A percentile compares a stretch with the other conserved stretches of the same genome.
These are phyloP conservation scores for Rutidosis leptorrhynchoides DNA, from an alignment of 129 eudicot species.

Conservation along the genomic window DNA sequence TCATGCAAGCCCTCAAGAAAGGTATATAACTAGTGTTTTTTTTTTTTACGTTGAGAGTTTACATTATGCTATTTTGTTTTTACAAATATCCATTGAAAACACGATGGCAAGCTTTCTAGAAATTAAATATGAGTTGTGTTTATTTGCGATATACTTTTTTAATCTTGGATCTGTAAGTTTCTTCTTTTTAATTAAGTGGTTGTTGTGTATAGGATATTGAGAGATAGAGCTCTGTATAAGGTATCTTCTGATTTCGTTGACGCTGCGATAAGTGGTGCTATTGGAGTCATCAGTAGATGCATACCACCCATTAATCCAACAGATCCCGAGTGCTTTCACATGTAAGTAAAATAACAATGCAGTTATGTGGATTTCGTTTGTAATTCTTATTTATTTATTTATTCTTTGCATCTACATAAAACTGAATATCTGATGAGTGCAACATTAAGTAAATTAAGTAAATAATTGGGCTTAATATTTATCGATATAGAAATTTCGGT, in stretches of 20 bases:
- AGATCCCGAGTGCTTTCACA: conserved; percentile 99
- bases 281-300: conserved; percentile 97
- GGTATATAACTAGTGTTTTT: too few species aligned
- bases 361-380: neutral
- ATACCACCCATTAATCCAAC: conserved; percentile 99
- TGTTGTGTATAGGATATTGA: conserved; percentile 65
- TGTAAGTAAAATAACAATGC: too few species aligned
- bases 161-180: neutral
- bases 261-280: conserved; percentile 97
- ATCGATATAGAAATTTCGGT: neutral
- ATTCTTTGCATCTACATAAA: conserved; percentile 11
- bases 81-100: too few species aligned
- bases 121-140: neutral
- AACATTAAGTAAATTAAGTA: neutral
- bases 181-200: neutral
- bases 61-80: too few species aligned
- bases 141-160: neutral
- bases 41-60: too few species aligned
- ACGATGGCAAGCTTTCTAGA: too few species aligned
- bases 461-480: neutral
- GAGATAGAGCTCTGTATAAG: conserved; percentile 92
- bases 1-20: conserved; percentile 81
- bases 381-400: too few species aligned
- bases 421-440: neutral
- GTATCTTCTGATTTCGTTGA: conserved; percentile 97